phyloP scores from a whole-genome alignment of 2,329 filamentous ascomycete species.

The Chrysosporium queenslandicum region DNA sequence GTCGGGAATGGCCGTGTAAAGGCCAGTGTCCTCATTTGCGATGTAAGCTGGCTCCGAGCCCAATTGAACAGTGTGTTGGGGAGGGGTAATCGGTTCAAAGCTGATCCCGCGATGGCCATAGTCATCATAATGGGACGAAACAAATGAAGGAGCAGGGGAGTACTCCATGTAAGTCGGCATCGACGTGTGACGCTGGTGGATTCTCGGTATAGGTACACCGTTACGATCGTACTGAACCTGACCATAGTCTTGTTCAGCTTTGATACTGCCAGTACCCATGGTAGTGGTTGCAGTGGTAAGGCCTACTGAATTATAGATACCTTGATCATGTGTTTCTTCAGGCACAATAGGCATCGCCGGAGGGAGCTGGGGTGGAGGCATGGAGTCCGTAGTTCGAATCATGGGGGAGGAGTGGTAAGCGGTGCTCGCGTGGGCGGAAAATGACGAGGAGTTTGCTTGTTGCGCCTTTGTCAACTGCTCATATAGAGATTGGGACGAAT shows the following conservation, averaged over 20 bases:
- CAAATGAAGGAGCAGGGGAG: constrained; percentile 92
- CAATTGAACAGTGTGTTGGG: constrained; percentile 75
- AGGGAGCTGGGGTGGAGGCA: constrained; percentile 81
- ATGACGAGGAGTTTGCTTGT: constrained; percentile 95
- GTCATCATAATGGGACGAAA: constrained; percentile 96
- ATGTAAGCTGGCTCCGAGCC: constrained; percentile 90
- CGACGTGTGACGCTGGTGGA: constrained; percentile 89
- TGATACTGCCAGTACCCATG: constrained; percentile 55
- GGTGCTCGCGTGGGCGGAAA: constrained; percentile 63
- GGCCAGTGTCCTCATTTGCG: constrained; percentile 90
- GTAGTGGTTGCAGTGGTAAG: constrained; percentile 58
- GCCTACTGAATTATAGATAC: constrained; percentile 62
- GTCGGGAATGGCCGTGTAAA: constrained; percentile 92
- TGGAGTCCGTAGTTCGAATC: constrained; percentile 72
- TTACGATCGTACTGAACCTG: constrained; percentile 87
- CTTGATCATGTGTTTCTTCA: constrained; percentile 55
- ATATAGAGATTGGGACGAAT: constrained; percentile 96
- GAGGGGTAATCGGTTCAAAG: constrained; percentile 92
- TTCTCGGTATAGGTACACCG: constrained; percentile 69
- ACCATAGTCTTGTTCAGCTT: constrained; percentile 76
- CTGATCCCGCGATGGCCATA: constrained; percentile 95
- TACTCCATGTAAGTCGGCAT: constrained; percentile 98
- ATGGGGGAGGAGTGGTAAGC: constrained; percentile 77
- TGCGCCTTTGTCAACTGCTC: constrained; percentile 99
- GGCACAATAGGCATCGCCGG: constrained; percentile 48